Evolutionary conservation across 2,329 filamentous ascomycete species (phyloP).

Genomic region (Aspergillaceae sp.): DNA sequence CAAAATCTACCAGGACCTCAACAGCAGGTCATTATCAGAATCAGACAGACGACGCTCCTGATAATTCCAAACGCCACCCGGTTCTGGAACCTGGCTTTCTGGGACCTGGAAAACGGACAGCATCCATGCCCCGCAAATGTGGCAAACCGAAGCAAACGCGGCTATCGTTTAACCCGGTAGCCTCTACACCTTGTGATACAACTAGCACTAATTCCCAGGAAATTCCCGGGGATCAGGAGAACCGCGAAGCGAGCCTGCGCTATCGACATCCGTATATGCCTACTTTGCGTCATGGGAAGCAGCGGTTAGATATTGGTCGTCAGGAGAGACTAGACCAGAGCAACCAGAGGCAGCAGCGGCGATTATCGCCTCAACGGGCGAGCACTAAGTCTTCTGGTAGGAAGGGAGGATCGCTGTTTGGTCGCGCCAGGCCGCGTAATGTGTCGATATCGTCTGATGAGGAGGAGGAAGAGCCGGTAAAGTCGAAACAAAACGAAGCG

Average conservation of each 20-base stretch:
- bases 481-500: not conserved
- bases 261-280: slow-evolving; percentile 23
- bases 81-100: too few species aligned
- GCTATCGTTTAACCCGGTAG: slow-evolving; percentile 33
- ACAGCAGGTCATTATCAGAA: too few species aligned
- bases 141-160: slow-evolving; percentile 34
- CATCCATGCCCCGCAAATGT: slow-evolving; percentile 23
- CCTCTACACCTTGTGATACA: slow-evolving; percentile 18
- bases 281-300: slow-evolving; percentile 5
- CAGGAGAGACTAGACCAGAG: not conserved
- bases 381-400: not conserved
- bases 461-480: not conserved
- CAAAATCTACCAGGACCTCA: not conserved
- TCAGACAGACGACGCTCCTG: too few species aligned
- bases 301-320: slow-evolving; percentile 5
- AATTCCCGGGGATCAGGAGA: slow-evolving; percentile 13
- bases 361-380: slow-evolving; percentile 2
- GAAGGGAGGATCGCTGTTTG: slow-evolving; percentile 1
- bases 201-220: slow-evolving; percentile 1
- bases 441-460: not conserved
- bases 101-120: not conserved
- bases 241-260: slow-evolving; percentile 25
- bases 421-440: not conserved
- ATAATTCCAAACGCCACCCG: too few species aligned
- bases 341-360: slow-evolving; percentile 1